Evolutionary conservation across 106 monocot species (phyloP), one percentile per base, ranked within the genome.

Genomic region (Chionographis japonica): DNA sequence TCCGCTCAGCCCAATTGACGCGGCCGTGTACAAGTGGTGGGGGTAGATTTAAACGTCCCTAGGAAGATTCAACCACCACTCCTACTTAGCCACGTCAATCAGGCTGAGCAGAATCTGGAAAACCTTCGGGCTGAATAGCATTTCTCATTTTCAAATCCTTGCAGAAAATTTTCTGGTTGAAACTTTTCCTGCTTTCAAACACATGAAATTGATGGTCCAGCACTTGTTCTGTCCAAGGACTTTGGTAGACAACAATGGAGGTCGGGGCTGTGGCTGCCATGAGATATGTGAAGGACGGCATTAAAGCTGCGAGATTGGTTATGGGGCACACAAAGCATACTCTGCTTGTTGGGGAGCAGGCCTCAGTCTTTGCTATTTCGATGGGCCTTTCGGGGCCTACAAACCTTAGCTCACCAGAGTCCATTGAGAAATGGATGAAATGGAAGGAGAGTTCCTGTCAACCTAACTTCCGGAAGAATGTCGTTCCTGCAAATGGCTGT

Each of bases 211-310:
- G 40, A 60, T 65, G 58, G 43, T 50, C 59, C 17, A 65, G n/a
- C 40, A 61, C 42, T 57, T 70, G 75, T 8, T 77, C 67, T 81
- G 66, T 79, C 68, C 55, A 85, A 85, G 91, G 79, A 77, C 54
- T 8, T 27, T 51, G 54, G 62, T 74, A 91, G 95, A 86, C 79
- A 61, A 91, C 95, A 54, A 91, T 95, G 88, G 85, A 88, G 74
- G 91, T 88, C 36, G 88, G 95, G 53, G 91, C 95, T 67, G 91
- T 91, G 4, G 91, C 85, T 49, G 88, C 83, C 52, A 95, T 95
- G 95, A 88, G 91, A 81, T 91, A 77, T 84, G 91, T 91, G 20
- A 95, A 91, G 75, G 91, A 95, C 75, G 91, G 88, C 6, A 95
- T 91, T 54, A 85, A 73, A 68, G 91, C 95, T 73, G 91, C 95